phyloP scores from a whole-genome alignment of 768 basidiomycete genomes.

The Gyrodon lividus region DNA sequence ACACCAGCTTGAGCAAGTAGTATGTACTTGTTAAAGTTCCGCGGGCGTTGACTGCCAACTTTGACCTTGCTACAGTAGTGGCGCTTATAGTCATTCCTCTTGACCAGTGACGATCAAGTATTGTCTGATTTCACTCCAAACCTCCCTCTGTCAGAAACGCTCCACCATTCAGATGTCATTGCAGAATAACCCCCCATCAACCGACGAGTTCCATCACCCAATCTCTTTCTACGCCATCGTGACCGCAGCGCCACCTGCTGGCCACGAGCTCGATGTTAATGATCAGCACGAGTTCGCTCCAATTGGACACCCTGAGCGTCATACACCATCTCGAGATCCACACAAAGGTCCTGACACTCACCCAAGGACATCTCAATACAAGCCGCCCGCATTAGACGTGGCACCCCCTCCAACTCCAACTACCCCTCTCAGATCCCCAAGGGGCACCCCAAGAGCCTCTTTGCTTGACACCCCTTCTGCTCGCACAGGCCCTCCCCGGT shows the following conservation, averaged over 20 bases:
- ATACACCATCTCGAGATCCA: background rate
- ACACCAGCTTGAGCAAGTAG: no score
- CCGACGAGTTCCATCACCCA: background rate
- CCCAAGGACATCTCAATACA: background rate
- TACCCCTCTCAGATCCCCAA: conserved; percentile 6
- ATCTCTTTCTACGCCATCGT: conserved; percentile 12
- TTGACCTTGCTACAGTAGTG: no score
- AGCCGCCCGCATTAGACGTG: conserved; percentile 15
- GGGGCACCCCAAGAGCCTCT: conserved; percentile 1
- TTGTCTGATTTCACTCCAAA: no score
- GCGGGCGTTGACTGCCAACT: no score
- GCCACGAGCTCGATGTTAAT: conserved; percentile 1
- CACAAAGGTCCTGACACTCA: background rate
- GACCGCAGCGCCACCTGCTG: conserved; percentile 1
- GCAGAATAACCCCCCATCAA: background rate
- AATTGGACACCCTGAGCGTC: background rate
- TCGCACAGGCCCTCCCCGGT: conserved; percentile 73
- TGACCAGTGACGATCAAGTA: no score
- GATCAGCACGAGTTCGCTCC: background rate
- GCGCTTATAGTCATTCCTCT: no score
- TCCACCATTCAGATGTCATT: conserved; percentile 11
- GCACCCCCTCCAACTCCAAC: conserved; percentile 7
- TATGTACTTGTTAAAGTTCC: no score
- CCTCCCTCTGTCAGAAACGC: background rate
- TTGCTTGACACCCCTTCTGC: conserved; percentile 50